Evolutionary conservation across 2,329 filamentous ascomycete species (phyloP), one percentile per base, ranked within the genome.

Genomic region (Fusarium keratoplasticum): DNA sequence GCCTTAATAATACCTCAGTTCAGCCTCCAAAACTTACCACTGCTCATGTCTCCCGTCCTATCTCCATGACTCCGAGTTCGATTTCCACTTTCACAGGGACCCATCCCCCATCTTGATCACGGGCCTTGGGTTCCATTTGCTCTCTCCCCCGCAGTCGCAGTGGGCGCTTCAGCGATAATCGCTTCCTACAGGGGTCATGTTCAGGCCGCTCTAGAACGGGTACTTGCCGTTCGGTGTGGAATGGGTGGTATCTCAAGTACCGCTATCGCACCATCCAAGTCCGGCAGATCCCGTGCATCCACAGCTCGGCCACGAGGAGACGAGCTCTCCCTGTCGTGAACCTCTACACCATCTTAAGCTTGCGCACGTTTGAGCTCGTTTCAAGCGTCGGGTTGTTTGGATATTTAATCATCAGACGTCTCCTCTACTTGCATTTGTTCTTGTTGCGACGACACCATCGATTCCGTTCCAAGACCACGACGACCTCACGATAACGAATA

Each of bases 331-430:
- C 57, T 66, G 61, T 65, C 57, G 36, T 66, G 50, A 27, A 66
- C 71, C 66, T 72, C 50, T 38, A 55, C 64, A 63, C 27, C 62
- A 38, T 50, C 63, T 65, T 50, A 50, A 64, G 67, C 65, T 71
- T 81, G 83, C 82, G 83, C 82, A 82, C 76, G 76, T 83, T 84
- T 84, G 84, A 83, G 83, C 80, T 79, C 75, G 79, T 85, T 85
- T 83, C 58, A 40, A 68, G 38, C 50, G 13, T 61, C 36, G 18
- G 5, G 13, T 18, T 20, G 29, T 10, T 33, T 36, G 13, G 57
- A 59, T 69, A 69, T 74, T 33, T 36, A 55, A 40, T 36, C 33
- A 9, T 14, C 20, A 20, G 14, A 5, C 16, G 33, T 25, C 36
- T 10, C 25, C 2, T 31, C 27, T 6, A 52, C 10, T 29, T 52